Evolutionary conservation across 2,329 filamentous ascomycete species (phyloP), one percentile per base, ranked within the genome.

Genomic region (Botrytis aclada): DNA sequence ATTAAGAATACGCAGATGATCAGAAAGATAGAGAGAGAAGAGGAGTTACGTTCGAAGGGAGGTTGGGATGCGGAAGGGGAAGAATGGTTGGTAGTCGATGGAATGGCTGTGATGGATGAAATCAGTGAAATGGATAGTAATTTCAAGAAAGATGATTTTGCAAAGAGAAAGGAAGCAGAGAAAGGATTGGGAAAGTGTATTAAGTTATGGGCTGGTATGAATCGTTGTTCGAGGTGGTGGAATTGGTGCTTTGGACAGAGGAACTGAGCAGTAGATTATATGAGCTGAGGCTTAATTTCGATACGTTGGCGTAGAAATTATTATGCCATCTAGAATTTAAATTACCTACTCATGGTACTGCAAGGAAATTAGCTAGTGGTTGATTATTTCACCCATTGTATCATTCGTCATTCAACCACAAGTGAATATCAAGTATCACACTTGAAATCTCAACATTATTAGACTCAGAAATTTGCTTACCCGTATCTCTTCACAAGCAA

Each of bases 121-220:
- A 54, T 54, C n/a, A 7, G n/a, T 16, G 14, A 54, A n/a, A 54
- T 29, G 51, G 14, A 54, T 29, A 18, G 51, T 0, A 4, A 54
- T 29, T 3, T 29, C 3, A 4, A 18, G n/a, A 2, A 9, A 16
- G n/a, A 54, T 54, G 1, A 29, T 9, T 0, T 7, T 29, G 6
- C 51, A 16, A 54, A 54, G 51, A 54, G 14, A 18, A 14, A 29
- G n/a, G 25, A 6, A 29, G 3, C 8, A 22, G 37, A 29, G 14
- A 29, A 29, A 18, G 14, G 12, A 29, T 18, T 3, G n/a, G n/a
- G n/a, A 2, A 54, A 54, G 5, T 29, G n/a, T 16, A 29, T 2
- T 8, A 2, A 16, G 14, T 18, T 25, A 37, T 41, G 14, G 25
- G 22, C 14, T 62, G 14, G 37, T 20, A 18, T 41, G 4, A 20